phyloP scores from a whole-genome alignment of 2,329 filamentous ascomycete genomes.

The Teratosphaeria pseudoeucalypti region DNA sequence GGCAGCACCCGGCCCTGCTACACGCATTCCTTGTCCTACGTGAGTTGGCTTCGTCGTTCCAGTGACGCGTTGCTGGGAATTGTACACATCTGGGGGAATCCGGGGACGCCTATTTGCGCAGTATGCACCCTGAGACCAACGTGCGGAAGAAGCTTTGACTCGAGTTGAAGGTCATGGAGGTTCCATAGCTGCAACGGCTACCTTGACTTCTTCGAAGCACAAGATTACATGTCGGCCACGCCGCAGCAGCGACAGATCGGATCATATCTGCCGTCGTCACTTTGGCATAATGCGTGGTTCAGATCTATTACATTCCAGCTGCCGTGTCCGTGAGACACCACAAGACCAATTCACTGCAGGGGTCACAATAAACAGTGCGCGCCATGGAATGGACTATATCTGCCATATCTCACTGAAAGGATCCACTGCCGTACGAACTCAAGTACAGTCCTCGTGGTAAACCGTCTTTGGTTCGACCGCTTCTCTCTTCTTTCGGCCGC shows the following conservation, averaged over 20 bases:
- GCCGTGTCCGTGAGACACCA: not conserved
- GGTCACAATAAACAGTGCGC: not conserved
- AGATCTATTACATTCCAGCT: not conserved
- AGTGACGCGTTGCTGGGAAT: not conserved
- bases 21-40: not conserved
- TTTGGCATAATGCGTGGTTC: not conserved
- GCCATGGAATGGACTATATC: not conserved
- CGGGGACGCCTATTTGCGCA: too few species aligned
- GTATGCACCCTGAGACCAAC: too few species aligned
- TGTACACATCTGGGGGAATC: not conserved
- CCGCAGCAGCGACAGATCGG: too few species aligned
- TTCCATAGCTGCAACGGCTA: too few species aligned
- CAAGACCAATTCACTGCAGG: not conserved
- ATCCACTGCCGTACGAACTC: not conserved
- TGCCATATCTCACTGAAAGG: not conserved
- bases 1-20: not conserved
- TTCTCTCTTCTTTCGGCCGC: not conserved
- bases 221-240: too few species aligned
- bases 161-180: too few species aligned
- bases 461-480: not conserved
- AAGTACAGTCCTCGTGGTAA: not conserved
- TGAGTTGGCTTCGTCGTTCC: not conserved
- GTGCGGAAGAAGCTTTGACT: too few species aligned
- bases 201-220: too few species aligned
- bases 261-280: too few species aligned